These are phyloP conservation scores for Lyophyllum decastes DNA, from an alignment of 768 basidiomycete species.

Conservation along the genomic window DNA sequence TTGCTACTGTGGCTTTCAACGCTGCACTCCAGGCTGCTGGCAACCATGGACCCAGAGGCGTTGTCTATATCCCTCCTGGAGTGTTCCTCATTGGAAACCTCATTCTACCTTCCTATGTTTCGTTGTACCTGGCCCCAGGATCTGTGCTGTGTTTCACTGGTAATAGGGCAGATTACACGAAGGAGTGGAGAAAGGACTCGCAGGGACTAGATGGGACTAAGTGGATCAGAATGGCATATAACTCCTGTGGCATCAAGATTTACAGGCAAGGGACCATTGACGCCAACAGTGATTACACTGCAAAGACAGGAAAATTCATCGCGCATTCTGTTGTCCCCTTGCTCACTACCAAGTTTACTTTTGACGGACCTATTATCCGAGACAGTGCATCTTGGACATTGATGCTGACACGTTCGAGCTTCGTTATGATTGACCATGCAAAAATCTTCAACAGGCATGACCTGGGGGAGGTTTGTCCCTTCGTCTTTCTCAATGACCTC, in stretches of 20 bases:
- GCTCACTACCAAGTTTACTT: constrained; percentile 1
- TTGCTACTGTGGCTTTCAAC: background rate
- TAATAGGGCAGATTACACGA: constrained; percentile 8
- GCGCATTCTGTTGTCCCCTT: constrained; percentile 13
- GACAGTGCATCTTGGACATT: constrained; percentile 8
- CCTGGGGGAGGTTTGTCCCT: constrained; percentile 3
- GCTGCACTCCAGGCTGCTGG: background rate
- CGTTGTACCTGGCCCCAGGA: constrained; percentile 6
- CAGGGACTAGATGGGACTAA: constrained; percentile 6
- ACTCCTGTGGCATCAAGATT: constrained; percentile 10
- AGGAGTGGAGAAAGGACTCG: constrained; percentile 9
- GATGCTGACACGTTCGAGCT: constrained; percentile 9
- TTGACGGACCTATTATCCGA: constrained; percentile 10
- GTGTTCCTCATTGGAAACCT: constrained; percentile 10
- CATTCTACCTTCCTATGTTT: constrained; percentile 3
- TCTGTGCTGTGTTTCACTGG: constrained; percentile 9
- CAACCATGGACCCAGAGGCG: no score
- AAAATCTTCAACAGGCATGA: constrained; percentile 5
- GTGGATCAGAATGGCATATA: constrained; percentile 10
- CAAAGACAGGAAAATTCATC: constrained; percentile 10
- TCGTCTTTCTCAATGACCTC: background rate
- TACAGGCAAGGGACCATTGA: constrained; percentile 12
- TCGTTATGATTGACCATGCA: constrained; percentile 9
- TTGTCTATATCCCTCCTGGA: constrained; percentile 8
- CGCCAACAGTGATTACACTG: background rate